phyloP scores from a whole-genome alignment of 768 basidiomycete genomes.

The Agaricus subrufescens region DNA sequence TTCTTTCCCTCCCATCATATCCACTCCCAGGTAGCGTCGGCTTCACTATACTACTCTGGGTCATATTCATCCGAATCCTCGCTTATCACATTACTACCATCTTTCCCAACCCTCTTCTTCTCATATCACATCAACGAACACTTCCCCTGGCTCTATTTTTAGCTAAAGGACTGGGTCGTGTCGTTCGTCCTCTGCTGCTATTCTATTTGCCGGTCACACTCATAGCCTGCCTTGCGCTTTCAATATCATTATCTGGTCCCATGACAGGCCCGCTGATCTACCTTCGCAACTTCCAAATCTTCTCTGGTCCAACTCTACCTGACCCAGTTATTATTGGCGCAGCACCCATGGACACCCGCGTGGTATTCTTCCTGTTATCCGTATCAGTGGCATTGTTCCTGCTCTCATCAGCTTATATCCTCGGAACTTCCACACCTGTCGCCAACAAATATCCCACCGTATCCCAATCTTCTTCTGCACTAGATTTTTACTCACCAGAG shows the following conservation, averaged over 20 bases:
- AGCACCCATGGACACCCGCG: conserved; percentile 45
- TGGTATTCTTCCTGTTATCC: conserved; percentile 35
- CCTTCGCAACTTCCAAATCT: conserved; percentile 2
- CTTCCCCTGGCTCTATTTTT: conserved; percentile 45
- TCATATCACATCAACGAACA: conserved; percentile 31
- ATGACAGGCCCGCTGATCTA: conserved; percentile 14
- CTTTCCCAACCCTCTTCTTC: conserved; percentile 38
- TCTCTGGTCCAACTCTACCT: conserved; percentile 3
- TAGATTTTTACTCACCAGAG: conserved; percentile 45
- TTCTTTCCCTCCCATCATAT: conserved; percentile 28
- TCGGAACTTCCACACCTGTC: conserved; percentile 25
- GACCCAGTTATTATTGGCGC: conserved; percentile 14
- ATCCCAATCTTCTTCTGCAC: conserved; percentile 16
- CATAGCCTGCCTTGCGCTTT: conserved; percentile 38
- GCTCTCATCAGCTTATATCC: conserved; percentile 26
- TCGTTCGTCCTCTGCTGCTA: conserved; percentile 33
- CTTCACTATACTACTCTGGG: conserved; percentile 37
- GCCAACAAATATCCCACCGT: conserved; percentile 6
- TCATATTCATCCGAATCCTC: conserved; percentile 35
- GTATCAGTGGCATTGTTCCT: conserved; percentile 27
- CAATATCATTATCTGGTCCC: conserved; percentile 39
- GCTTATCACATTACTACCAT: conserved; percentile 39
- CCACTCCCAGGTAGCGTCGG: conserved; percentile 35
- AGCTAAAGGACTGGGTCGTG: conserved; percentile 27
- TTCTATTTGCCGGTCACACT: conserved; percentile 49